A percentile compares a stretch with the other conserved stretches of the same genome.
Conservation (phyloP, 1,139 yeast genomes). For the Pneumocystis wakefieldiae region DNA sequence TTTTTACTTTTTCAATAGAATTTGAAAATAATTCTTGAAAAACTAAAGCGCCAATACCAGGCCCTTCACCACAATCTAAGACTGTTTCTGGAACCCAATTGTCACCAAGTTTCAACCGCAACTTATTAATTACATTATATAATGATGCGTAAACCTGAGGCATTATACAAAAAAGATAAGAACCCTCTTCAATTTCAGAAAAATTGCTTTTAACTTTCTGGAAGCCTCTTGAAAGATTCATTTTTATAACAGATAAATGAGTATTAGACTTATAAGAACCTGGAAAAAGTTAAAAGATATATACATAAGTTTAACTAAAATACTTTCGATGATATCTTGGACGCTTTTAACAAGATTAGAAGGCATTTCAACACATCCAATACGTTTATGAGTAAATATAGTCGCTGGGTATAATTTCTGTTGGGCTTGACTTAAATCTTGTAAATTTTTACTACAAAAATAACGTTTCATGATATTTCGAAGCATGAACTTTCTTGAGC, state of each 20-base stretch:
- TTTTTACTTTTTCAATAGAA: slow-evolving; percentile 1
- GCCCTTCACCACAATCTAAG: slow-evolving; percentile 78
- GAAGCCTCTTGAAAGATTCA: background rate
- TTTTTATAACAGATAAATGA: background rate
- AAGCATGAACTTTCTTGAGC: background rate
- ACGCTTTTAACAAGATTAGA: background rate
- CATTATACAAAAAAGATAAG: slow-evolving; percentile 71
- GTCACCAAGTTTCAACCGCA: slow-evolving; percentile 38
- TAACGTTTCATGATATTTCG: background rate
- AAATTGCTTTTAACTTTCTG: slow-evolving; percentile 1
- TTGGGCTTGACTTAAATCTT: background rate
- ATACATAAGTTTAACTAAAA: background rate
- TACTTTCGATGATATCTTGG: background rate
- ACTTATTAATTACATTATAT: slow-evolving; percentile 51
- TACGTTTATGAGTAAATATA: background rate
- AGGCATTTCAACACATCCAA: background rate
- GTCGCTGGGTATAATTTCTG: background rate
- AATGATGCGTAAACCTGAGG: slow-evolving; percentile 69
- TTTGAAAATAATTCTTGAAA: slow-evolving; percentile 40
- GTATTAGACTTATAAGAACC: background rate
- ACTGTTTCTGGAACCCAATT: slow-evolving; percentile 51
- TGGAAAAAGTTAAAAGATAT: background rate
- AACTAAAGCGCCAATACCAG: slow-evolving; percentile 84
- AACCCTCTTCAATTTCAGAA: slow-evolving; percentile 29
- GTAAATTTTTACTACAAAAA: background rate